phyloP scores from a whole-genome alignment of 495 filamentous ascomycete genomes.

The Choiromyces venosus region DNA sequence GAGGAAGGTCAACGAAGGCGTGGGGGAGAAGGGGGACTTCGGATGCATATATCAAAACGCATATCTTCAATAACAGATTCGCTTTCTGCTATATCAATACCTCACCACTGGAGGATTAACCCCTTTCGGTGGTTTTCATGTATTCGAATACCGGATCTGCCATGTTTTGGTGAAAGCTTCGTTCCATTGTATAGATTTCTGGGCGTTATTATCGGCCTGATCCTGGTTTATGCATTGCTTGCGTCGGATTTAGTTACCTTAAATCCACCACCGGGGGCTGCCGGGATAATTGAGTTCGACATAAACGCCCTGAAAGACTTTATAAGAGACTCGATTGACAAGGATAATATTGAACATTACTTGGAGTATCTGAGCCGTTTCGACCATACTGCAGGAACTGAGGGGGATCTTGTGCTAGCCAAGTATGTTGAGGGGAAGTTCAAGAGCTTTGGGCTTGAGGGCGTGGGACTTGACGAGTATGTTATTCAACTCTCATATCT shows the following conservation, averaged over 20 bases:
- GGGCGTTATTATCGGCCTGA: slow-evolving; percentile 66
- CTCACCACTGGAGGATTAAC: slow-evolving; percentile 38
- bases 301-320: slow-evolving; percentile 64
- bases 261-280: slow-evolving; percentile 50
- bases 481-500: neutral
- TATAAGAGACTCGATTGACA: slow-evolving; percentile 63
- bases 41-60: slow-evolving; percentile 49
- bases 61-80: slow-evolving; percentile 50
- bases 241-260: slow-evolving; percentile 70
- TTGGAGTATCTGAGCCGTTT: slow-evolving; percentile 67
- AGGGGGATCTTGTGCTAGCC: slow-evolving; percentile 77
- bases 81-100: slow-evolving; percentile 46
- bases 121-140: slow-evolving; percentile 37
- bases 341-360: slow-evolving; percentile 61
- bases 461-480: slow-evolving; percentile 57
- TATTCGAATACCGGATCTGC: slow-evolving; percentile 35
- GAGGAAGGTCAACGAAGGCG: slow-evolving; percentile 37
- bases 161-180: slow-evolving; percentile 30
- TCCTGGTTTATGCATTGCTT: slow-evolving; percentile 74
- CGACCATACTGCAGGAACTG: slow-evolving; percentile 83
- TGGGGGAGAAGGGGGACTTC: slow-evolving; percentile 50
- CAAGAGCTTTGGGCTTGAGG: slow-evolving; percentile 61
- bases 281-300: slow-evolving; percentile 50
- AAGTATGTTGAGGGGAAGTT: slow-evolving; percentile 75
- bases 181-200: slow-evolving; percentile 64